Conservation (phyloP, 495 filamentous ascomycete genomes). For the Talaromyces stipitatus region DNA sequence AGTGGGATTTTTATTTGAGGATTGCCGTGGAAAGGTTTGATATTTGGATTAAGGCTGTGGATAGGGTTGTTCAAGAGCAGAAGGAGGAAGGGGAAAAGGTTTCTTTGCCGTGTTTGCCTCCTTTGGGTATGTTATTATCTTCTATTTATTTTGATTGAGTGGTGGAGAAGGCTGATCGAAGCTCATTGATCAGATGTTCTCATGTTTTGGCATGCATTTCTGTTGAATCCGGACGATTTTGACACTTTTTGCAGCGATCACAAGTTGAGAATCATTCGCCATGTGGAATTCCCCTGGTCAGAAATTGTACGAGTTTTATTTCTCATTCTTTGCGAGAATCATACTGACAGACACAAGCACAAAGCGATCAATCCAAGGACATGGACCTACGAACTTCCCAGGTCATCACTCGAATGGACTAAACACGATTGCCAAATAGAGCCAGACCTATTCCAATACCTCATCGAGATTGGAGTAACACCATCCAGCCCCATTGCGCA, state of each 20-base stretch:
- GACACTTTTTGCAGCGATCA: conserved; percentile 1
- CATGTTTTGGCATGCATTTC: conserved; percentile 18
- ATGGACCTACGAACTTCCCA: conserved; percentile 1
- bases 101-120: conserved; percentile 4
- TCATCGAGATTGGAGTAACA: neutral
- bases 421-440: neutral
- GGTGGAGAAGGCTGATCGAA: neutral
- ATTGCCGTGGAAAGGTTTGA: conserved; percentile 14
- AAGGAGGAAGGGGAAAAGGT: neutral
- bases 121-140: neutral
- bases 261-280: neutral
- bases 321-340: neutral
- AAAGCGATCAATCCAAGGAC: neutral
- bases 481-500: neutral
- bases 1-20: conserved; percentile 14
- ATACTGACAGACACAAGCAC: neutral
- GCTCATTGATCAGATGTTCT: conserved; percentile 13
- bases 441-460: conserved; percentile 1
- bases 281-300: conserved; percentile 14
- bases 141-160: neutral
- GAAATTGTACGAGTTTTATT: conserved; percentile 12
- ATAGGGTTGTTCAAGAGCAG: neutral
- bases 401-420: neutral
- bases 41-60: conserved; percentile 8
- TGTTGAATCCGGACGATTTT: conserved; percentile 13